phyloP scores from a whole-genome alignment of 2,329 filamentous ascomycete species.

The Arthrocladium fulminans region DNA sequence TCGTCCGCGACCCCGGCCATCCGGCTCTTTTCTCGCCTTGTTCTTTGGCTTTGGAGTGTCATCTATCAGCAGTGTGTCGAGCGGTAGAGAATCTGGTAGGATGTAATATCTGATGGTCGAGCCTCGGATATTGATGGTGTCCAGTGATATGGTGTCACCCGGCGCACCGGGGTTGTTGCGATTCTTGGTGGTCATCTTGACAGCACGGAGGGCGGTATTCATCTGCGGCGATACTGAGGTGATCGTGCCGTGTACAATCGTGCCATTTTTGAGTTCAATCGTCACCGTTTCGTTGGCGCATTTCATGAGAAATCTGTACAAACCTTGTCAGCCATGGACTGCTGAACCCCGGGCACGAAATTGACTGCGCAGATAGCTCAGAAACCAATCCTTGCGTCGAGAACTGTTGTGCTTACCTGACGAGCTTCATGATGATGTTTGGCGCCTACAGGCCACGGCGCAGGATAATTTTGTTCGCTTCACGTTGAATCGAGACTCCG shows the following conservation, averaged over 20 bases:
- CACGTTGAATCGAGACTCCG: background rate
- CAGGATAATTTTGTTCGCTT: background rate
- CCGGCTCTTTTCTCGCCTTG: conserved; percentile 89
- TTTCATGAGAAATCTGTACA: conserved; percentile 90
- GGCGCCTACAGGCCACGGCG: background rate
- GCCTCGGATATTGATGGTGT: conserved; percentile 94
- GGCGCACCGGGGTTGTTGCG: conserved; percentile 37
- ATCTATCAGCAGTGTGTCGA: conserved; percentile 92
- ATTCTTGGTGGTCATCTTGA: conserved; percentile 89
- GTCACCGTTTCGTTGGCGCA: conserved; percentile 98
- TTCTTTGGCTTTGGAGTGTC: conserved; percentile 98
- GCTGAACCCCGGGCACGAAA: background rate
- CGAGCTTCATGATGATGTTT: conserved; percentile 76
- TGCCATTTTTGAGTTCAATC: conserved; percentile 97
- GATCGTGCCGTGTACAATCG: conserved; percentile 93
- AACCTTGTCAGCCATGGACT: conserved; percentile 4
- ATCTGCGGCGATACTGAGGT: conserved; percentile 95
- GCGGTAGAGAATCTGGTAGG: conserved; percentile 84
- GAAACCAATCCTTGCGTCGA: background rate
- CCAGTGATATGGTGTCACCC: conserved; percentile 68
- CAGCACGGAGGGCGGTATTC: conserved; percentile 91
- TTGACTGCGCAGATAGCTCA: conserved; percentile 7
- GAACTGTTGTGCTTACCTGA: conserved; percentile 58
- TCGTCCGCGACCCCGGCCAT: conserved; percentile 33
- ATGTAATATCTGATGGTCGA: conserved; percentile 96